Percentiles rank a stretch among this genome's conserved stretches.
phyloP scores from a whole-genome alignment of 2,329 filamentous ascomycete genomes.

The Aspergillus vadensis region DNA sequence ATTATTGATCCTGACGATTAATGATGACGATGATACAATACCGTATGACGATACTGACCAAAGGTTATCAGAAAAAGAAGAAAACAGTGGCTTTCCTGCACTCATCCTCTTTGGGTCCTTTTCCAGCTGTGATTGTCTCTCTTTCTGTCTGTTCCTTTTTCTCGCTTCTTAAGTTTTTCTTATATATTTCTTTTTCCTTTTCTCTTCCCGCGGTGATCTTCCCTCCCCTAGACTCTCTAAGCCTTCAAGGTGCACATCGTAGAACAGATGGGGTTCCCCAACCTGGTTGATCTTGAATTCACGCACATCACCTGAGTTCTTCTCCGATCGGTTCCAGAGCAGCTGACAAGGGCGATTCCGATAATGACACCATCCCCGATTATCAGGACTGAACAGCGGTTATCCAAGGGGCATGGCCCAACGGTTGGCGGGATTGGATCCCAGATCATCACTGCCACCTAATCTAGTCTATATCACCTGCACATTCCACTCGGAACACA shows the following conservation, averaged over 20 bases:
- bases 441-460: slow-evolving; percentile 11
- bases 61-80: not conserved
- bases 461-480: slow-evolving; percentile 11
- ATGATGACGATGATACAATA: slow-evolving; percentile 2
- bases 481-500: slow-evolving; percentile 5
- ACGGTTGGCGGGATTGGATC: slow-evolving; percentile 6
- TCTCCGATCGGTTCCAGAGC: not conserved
- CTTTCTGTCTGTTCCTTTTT: not conserved
- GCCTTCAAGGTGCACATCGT: not conserved
- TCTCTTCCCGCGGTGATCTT: not conserved
- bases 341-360: slow-evolving; percentile 5
- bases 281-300: not conserved
- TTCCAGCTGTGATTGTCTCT: not conserved
- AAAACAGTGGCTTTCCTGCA: not conserved
- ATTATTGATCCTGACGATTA: not conserved
- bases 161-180: not conserved
- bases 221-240: not conserved
- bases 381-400: not conserved
- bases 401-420: slow-evolving; percentile 8
- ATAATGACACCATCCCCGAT: slow-evolving; percentile 12
- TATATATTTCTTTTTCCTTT: not conserved
- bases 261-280: not conserved
- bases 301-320: not conserved
- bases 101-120: not conserved
- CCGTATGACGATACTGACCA: slow-evolving; percentile 4